Evolutionary conservation across 2,329 filamentous ascomycete genomes (phyloP), one percentile per base, ranked within the genome.

Genomic region (Monosporascus sp.): DNA sequence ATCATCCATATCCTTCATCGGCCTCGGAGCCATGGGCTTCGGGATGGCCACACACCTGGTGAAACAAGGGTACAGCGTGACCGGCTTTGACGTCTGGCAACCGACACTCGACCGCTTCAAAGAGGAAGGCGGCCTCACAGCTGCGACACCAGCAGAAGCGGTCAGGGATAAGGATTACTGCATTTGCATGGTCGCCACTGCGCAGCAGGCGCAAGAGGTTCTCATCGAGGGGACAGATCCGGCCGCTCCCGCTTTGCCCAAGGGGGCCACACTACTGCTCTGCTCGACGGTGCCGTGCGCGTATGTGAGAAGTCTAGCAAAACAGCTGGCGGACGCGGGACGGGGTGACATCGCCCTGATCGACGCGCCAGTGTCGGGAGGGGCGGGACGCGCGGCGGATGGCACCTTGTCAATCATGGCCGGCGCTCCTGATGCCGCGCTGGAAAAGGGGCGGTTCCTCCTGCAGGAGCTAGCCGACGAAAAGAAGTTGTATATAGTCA

Each of bases 1-100:
- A 55, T 68, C 68, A 4, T 64, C 68, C 4, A 60, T 88, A 51
- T 80, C 82, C 58, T 89, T 90, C 70, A 84, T 88, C 57, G 88
- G 88, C 74, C 84, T 91, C 3, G 88, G 88, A 52, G 87, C 87
- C 70, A 90, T 90, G 88, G 88, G 88, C 65, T 88, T 89, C 67
- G 88, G 88, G 65, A 90, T 91, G 87, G 88, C 88, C 57, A 88
- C 82, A 54, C 80, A 90, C 65, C 80, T 91, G 46, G 74, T 90
- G 62, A 82, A 83, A 59, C 72, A 80, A 57, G 85, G 85, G 53
- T 88, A 86, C 68, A 55, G 72, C 25, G 86, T 90, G 24, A 85
- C 81, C 22, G 87, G 87, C 52, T 90, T 84, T 66, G 88, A 91
- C 63, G 80, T 90, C 41, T 89, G 81, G 72, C 73, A 74, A 2